A percentile compares a stretch with the other conserved stretches of the same genome.
Conservation (phyloP, 2,329 filamentous ascomycete genomes). For the Diaporthe destruens region DNA sequence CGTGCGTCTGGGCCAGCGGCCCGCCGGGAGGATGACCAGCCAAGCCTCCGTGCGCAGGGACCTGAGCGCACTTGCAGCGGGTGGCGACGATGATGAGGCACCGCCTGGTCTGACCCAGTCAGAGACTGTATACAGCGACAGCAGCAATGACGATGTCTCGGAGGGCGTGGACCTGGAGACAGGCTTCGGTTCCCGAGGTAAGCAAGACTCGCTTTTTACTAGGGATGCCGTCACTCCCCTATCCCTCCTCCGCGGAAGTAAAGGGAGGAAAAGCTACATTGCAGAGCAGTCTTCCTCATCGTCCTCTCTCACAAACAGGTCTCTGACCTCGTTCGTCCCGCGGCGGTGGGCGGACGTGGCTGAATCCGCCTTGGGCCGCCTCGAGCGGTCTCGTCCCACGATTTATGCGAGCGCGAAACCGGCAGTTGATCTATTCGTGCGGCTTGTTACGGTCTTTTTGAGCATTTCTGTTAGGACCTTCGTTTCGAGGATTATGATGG, state of each 20-base stretch:
- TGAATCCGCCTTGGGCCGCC: slow-evolving; percentile 29
- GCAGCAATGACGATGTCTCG: slow-evolving; percentile 21
- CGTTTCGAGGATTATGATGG: slow-evolving; percentile 41
- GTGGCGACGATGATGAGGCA: slow-evolving; percentile 36
- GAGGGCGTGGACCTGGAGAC: slow-evolving; percentile 41
- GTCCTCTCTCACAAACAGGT: slow-evolving; percentile 24
- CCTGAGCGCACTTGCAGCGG: background rate
- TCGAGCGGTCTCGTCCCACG: slow-evolving; percentile 22
- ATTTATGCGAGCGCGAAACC: slow-evolving; percentile 37
- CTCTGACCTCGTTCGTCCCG: slow-evolving; percentile 36
- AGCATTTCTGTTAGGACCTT: slow-evolving; percentile 41
- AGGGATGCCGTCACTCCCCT: background rate
- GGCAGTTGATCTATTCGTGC: slow-evolving; percentile 30
- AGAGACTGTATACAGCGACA: background rate
- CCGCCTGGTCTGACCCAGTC: slow-evolving; percentile 5
- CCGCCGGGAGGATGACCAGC: slow-evolving; percentile 24
- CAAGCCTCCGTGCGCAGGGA: background rate
- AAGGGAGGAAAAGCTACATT: background rate
- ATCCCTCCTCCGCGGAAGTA: background rate
- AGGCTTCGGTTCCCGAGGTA: slow-evolving; percentile 34
- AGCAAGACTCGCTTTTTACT: slow-evolving; percentile 17
- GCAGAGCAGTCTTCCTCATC: slow-evolving; percentile 25
- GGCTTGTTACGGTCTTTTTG: slow-evolving; percentile 36
- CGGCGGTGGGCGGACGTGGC: slow-evolving; percentile 27
- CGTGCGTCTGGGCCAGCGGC: slow-evolving; percentile 24